phyloP scores from a whole-genome alignment of 1,139 yeast genomes.

The Candida mesenterica region DNA sequence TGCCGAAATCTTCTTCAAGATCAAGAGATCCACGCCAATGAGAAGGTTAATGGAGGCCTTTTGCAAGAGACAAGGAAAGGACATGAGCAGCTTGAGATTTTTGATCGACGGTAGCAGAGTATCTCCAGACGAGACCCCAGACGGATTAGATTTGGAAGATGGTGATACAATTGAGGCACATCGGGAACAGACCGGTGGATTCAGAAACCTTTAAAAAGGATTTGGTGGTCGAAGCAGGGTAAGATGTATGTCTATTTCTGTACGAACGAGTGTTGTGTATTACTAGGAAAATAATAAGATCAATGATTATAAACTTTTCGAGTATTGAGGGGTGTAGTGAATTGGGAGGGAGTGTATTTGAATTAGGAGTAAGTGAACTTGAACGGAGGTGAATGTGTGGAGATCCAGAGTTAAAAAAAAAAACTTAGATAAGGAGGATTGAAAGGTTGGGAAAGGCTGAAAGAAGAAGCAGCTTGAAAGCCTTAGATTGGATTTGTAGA shows the following conservation, averaged over 20 bases:
- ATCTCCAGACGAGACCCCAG: conserved; percentile 87
- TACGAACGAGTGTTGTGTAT: no score
- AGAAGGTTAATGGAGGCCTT: conserved; percentile 96
- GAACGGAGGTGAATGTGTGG: no score
- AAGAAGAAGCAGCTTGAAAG: no score
- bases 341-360: neutral
- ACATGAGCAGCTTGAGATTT: conserved; percentile 77
- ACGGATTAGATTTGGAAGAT: conserved; percentile 86
- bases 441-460: no score
- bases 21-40: conserved; percentile 88
- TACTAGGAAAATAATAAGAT: no score
- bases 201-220: neutral
- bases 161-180: conserved; percentile 98
- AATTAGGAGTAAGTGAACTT: no score
- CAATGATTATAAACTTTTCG: neutral
- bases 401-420: no score
- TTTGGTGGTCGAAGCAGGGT: no score
- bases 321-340: neutral
- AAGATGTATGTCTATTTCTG: no score
- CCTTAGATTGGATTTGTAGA: no score
- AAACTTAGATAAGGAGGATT: no score
- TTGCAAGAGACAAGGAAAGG: conserved; percentile 96
- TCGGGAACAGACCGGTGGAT: conserved; percentile 83
- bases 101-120: conserved; percentile 92
- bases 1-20: conserved; percentile 93